A percentile compares a stretch with the other conserved stretches of the same genome.
Conservation (phyloP, 2,329 filamentous ascomycete species). For the Alternaria sp. region DNA sequence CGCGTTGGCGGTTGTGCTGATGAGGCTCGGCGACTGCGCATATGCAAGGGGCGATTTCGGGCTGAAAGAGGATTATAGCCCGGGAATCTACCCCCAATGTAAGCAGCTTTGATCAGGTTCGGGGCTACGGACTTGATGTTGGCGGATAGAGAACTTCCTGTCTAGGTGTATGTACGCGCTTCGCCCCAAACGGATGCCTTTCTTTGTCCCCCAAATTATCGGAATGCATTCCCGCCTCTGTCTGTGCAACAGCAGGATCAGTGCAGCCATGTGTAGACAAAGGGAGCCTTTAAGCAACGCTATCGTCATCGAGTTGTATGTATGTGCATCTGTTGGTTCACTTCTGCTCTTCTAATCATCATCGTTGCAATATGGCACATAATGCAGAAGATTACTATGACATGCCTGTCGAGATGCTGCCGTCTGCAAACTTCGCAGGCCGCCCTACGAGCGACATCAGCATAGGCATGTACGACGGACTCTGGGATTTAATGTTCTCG, state of each 20-base stretch:
- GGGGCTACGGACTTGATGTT: neutral
- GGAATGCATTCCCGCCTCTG: neutral
- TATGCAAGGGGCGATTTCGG: constrained; percentile 5
- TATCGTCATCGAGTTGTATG: neutral
- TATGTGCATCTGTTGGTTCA: neutral
- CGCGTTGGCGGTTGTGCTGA: neutral
- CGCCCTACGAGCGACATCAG: constrained; percentile 32
- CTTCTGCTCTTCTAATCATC: neutral
- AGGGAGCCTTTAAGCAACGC: neutral
- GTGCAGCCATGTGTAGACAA: constrained; percentile 4
- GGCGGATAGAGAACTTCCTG: neutral
- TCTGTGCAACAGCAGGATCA: constrained; percentile 6
- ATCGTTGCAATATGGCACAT: constrained; percentile 12
- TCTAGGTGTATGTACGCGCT: neutral
- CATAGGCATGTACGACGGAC: constrained; percentile 26
- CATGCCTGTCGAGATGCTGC: constrained; percentile 26
- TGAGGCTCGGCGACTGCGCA: constrained; percentile 9
- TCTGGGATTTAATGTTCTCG: constrained; percentile 15
- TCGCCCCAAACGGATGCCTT: neutral
- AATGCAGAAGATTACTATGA: constrained; percentile 29
- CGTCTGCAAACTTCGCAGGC: constrained; percentile 32
- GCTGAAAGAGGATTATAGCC: neutral
- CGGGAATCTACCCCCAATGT: neutral
- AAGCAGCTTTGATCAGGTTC: neutral
- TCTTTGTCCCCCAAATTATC: constrained; percentile 11